Conservation (phyloP, 2,329 filamentous ascomycete genomes). For the Ophiobolus disseminans region DNA sequence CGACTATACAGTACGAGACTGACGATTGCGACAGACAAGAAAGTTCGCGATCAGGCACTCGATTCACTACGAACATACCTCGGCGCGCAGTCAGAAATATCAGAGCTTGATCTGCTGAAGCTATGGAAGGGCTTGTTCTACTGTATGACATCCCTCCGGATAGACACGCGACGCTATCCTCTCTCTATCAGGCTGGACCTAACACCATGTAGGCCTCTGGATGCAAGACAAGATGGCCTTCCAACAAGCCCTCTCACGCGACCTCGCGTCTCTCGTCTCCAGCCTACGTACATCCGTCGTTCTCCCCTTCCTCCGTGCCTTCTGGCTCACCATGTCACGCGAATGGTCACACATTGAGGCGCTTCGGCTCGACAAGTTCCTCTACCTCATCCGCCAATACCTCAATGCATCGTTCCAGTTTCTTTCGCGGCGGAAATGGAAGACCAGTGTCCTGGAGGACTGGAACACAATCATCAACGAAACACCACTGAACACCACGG, state of each 20-base stretch:
- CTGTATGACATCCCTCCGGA: constrained; percentile 53
- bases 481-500: constrained; percentile 54
- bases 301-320: constrained; percentile 56
- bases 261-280: constrained; percentile 75
- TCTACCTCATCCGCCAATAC: constrained; percentile 81
- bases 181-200: constrained; percentile 9
- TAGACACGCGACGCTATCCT: not conserved
- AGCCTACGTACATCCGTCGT: constrained; percentile 59
- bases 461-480: constrained; percentile 58
- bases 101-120: constrained; percentile 77
- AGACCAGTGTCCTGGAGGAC: constrained; percentile 47
- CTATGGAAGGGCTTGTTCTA: constrained; percentile 96
- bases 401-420: constrained; percentile 72
- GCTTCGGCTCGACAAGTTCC: constrained; percentile 82
- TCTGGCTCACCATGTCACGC: constrained; percentile 60
- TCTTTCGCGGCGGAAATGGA: constrained; percentile 53
- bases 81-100: constrained; percentile 66
- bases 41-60: constrained; percentile 78
- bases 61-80: constrained; percentile 80
- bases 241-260: constrained; percentile 81
- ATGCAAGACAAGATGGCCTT: constrained; percentile 90
- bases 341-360: constrained; percentile 61
- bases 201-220: constrained; percentile 70
- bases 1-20: constrained; percentile 1
- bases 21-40: constrained; percentile 67